A percentile compares a stretch with the other conserved stretches of the same genome.
phyloP scores from a whole-genome alignment of 495 filamentous ascomycete species.

The Neurospora hispaniola region DNA sequence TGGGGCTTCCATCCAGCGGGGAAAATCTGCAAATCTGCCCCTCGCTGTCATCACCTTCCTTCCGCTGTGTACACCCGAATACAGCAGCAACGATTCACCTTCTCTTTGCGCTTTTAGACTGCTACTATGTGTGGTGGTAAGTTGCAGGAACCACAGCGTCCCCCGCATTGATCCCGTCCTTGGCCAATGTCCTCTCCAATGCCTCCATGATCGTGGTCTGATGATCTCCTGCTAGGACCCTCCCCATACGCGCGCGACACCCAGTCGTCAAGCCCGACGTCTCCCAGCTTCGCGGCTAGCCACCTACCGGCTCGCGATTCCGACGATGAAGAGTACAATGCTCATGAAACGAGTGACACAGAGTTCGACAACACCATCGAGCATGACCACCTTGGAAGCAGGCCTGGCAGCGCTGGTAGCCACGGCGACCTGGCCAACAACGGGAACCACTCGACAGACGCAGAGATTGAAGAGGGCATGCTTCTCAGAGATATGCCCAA shows the following conservation, averaged over 20 bases:
- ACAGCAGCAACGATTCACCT: not conserved
- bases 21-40: not conserved
- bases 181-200: not conserved
- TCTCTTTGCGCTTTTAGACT: not conserved
- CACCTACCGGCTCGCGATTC: constrained; percentile 18
- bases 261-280: constrained; percentile 19
- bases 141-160: not conserved
- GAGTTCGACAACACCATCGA: constrained; percentile 16
- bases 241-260: constrained; percentile 11
- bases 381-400: constrained; percentile 2
- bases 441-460: constrained; percentile 3
- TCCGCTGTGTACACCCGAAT: not conserved
- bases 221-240: constrained; percentile 4
- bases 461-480: constrained; percentile 42
- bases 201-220: not conserved
- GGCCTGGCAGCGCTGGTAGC: not conserved
- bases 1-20: not conserved
- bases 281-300: constrained; percentile 15
- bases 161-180: not conserved
- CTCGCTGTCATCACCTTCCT: not conserved
- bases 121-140: not conserved
- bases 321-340: constrained; percentile 22
- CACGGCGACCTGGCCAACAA: not conserved
- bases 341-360: constrained; percentile 17
- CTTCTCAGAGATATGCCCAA: constrained; percentile 65